Percentiles rank a stretch among this genome's conserved stretches.
phyloP scores from a whole-genome alignment of 164 flowering plant genomes.

The Magnolia changhungtana region DNA sequence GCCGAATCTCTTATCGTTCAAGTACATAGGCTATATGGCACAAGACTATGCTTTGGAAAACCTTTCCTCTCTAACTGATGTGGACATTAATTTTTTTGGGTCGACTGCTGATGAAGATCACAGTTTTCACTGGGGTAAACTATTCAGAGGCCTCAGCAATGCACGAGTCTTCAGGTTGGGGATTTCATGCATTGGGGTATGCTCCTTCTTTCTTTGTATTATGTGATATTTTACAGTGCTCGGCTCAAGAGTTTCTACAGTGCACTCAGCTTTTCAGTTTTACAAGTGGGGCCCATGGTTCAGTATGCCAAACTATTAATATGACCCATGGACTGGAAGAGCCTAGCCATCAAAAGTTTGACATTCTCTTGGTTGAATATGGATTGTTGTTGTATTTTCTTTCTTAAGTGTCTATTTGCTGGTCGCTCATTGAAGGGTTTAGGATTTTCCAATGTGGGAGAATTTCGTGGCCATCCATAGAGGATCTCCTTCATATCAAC shows the following conservation, averaged over 20 bases:
- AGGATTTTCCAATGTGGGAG: too few species aligned
- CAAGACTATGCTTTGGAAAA: neutral
- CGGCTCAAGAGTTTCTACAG: too few species aligned
- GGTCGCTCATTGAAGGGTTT: too few species aligned
- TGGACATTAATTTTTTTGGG: neutral
- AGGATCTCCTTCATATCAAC: too few species aligned
- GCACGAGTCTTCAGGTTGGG: neutral
- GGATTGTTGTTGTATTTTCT: neutral
- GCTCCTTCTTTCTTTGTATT: neutral
- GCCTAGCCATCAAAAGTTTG: neutral
- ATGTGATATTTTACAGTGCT: too few species aligned
- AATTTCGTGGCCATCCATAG: too few species aligned
- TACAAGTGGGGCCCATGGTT: neutral
- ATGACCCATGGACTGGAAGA: neutral
- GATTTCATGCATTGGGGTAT: neutral
- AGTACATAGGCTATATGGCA: neutral
- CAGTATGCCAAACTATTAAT: neutral
- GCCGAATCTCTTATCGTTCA: neutral
- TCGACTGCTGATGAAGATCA: neutral
- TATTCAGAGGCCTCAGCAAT: neutral
- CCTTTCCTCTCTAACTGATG: neutral
- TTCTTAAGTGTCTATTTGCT: too few species aligned
- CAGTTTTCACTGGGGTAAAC: neutral
- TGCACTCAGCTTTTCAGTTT: neutral
- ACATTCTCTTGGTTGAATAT: neutral